These are phyloP conservation scores for Aureobasidium sp. DNA, from an alignment of 2,329 filamentous ascomycete species.

Conservation along the genomic window DNA sequence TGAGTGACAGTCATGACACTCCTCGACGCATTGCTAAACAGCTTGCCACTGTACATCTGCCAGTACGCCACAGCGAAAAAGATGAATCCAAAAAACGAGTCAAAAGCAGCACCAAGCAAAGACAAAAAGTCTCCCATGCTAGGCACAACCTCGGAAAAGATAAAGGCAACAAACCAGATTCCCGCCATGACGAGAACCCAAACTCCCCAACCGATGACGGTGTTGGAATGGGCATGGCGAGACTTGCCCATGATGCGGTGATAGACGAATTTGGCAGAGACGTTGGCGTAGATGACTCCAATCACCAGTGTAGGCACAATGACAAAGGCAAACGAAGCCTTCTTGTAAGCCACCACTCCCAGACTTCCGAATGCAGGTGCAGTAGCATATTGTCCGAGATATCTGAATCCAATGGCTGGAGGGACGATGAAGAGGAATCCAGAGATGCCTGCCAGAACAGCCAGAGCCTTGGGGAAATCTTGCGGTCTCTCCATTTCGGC, in stretches of 20 bases:
- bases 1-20: conserved; percentile 39
- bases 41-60: conserved; percentile 27
- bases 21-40: conserved; percentile 24
- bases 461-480: conserved; percentile 44
- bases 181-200: conserved; percentile 36
- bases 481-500: conserved; percentile 43
- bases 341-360: conserved; percentile 38
- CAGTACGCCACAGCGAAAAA: conserved; percentile 45
- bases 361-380: conserved; percentile 43
- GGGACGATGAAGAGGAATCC: conserved; percentile 43
- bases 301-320: conserved; percentile 44
- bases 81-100: conserved; percentile 45
- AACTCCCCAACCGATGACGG: conserved; percentile 39
- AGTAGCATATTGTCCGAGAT: conserved; percentile 42
- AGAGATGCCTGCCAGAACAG: conserved; percentile 38
- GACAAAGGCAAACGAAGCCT: conserved; percentile 43
- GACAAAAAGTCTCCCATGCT: conserved; percentile 45
- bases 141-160: conserved; percentile 43
- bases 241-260: conserved; percentile 36
- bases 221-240: conserved; percentile 40
- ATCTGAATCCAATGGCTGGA: conserved; percentile 41
- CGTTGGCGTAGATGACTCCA: conserved; percentile 44
- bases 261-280: conserved; percentile 42
- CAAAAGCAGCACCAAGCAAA: conserved; percentile 40
- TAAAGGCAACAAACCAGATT: conserved; percentile 39